These are phyloP conservation scores for Colletotrichum camelliae DNA, from an alignment of 2,329 filamentous ascomycete genomes.

Conservation along the genomic window DNA sequence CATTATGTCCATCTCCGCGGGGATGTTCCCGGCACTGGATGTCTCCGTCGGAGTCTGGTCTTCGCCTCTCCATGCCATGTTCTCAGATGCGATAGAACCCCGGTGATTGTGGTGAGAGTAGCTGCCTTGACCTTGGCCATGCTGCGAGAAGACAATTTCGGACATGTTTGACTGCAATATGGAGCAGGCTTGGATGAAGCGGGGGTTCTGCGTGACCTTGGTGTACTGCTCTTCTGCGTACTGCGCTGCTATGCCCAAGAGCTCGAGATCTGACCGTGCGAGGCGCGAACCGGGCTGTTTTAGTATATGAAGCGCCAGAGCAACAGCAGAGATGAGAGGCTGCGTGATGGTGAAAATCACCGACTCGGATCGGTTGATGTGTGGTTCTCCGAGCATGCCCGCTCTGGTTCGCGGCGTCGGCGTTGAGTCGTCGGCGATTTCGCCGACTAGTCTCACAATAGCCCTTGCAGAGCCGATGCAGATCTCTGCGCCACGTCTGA, in stretches of 20 bases:
- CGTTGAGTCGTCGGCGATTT: constrained; percentile 2
- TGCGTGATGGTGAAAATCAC: constrained; percentile 15
- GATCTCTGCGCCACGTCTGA: background rate
- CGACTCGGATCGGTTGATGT: background rate
- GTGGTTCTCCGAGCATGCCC: background rate
- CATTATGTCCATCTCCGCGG: background rate
- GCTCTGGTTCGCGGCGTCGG: background rate
- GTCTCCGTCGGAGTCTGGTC: background rate
- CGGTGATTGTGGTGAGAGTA: background rate
- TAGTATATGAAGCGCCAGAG: constrained; percentile 24
- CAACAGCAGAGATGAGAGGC: constrained; percentile 22
- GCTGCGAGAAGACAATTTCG: background rate
- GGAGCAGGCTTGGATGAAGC: constrained; percentile 11
- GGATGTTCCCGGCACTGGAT: background rate
- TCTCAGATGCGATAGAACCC: background rate
- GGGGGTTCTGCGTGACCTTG: background rate
- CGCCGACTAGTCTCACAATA: background rate
- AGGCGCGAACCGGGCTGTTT: constrained; percentile 21
- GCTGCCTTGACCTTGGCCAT: background rate
- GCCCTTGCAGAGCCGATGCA: constrained; percentile 7
- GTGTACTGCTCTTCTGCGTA: constrained; percentile 24
- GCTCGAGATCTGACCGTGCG: constrained; percentile 25
- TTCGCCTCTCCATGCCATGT: background rate
- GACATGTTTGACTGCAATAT: constrained; percentile 9
- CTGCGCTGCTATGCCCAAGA: constrained; percentile 20